Base-by-base conservation (phyloP, 2,329 filamentous ascomycete species). In the Neofusicoccum ribis region DNA sequence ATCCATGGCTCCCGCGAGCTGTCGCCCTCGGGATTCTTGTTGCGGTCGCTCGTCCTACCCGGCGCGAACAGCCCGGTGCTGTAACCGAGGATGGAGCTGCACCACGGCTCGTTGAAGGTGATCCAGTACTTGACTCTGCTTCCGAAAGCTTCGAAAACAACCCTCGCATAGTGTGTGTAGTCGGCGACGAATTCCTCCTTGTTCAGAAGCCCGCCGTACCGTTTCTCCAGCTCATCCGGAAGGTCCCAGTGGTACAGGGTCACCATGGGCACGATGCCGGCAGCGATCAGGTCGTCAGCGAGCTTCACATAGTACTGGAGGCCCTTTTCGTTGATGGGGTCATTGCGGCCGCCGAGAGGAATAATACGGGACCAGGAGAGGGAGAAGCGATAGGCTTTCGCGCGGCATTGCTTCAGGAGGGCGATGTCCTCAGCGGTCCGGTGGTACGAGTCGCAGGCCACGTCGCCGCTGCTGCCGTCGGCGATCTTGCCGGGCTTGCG, bases 21-120 rank as follows among this genome's bases (percentile, higher is more conserved):
- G 79, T 95, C 91, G 31, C 91, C 92, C 50, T 88, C 85, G 2
- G 86, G 72, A 59, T 85, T 91, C 83, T 89, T 91, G 67, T 75
- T 84, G 68, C 91, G 86, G 78, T 95, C 89, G 70, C 90, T 92
- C 6, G 89, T 91, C 73, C 87, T 89, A n/a, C 92, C 92, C 0
- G 92, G 92, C 11, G 92, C 92, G 74, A 93, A 93, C 68, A 87
- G 81, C 34, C 92, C 92, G 47, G 85, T 87, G 73, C 85, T 90
- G 79, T 94, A 95, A 41, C 92, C 92, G 47, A 95, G 84, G 67
- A 95, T 89, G 61, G 89, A 87, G 68, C 88, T 91, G 79, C 91
- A 96, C 88, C 91, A 95, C 3, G 92, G 92, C 81, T 96, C 92
- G 76, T 95, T 95, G 81, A 94, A 92, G 31, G 91, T 95, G 77